Conservation (phyloP, 345 rosid genomes). For the Eucalyptus coolabah region DNA sequence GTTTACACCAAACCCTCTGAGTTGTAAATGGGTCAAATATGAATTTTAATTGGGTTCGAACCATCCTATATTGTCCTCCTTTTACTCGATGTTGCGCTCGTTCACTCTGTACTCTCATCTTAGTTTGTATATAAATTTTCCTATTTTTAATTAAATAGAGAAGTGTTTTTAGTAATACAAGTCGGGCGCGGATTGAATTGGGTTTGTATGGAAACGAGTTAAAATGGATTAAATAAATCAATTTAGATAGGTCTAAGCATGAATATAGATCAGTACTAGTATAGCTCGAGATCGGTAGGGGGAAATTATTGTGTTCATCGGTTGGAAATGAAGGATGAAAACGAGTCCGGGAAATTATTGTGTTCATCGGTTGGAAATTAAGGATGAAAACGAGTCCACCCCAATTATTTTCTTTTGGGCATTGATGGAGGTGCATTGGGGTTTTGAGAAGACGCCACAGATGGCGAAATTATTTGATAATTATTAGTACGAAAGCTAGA, state of each 20-base stretch:
- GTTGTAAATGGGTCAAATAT: too few species aligned
- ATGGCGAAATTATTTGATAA: background rate
- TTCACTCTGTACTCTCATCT: accelerated
- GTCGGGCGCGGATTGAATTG: accelerated
- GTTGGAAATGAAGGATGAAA: background rate
- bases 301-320: background rate
- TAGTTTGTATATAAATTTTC: accelerated
- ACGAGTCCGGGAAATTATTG: background rate
- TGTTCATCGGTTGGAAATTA: background rate
- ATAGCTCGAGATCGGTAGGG: background rate
- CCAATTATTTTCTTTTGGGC: background rate
- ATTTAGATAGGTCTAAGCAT: background rate
- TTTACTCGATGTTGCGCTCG: accelerated
- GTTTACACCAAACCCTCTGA: too few species aligned
- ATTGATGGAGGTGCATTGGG: background rate
- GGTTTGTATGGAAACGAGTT: background rate
- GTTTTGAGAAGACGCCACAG: background rate
- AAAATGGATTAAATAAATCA: background rate
- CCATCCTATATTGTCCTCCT: too few species aligned
- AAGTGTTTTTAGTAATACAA: too few species aligned
- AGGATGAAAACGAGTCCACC: background rate
- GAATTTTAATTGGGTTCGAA: too few species aligned
- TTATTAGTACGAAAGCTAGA: background rate
- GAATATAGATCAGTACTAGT: background rate
- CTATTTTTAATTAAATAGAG: too few species aligned